Base-by-base conservation (phyloP, 148 eudicot species). In the Silene latifolia region DNA sequence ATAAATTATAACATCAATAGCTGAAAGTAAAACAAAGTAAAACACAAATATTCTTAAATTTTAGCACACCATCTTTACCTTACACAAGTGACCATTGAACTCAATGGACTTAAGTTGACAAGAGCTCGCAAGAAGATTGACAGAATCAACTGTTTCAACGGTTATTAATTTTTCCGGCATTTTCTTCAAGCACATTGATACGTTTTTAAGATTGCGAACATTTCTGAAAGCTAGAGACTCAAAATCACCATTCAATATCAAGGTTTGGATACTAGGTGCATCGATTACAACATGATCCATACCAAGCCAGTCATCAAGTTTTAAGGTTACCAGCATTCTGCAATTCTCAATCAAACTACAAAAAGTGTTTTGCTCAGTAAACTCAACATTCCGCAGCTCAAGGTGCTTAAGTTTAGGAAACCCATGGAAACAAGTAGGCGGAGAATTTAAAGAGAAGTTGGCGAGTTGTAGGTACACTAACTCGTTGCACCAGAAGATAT, bases 351-450 rank as follows among this genome's bases (percentile, higher is more conserved):
- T 56, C 27, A 73, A 61, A 15, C 68, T 42, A 0, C 14, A 0
- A 23, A 73, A 42, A n/a, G 8, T 2, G 13, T 74, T 69, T 12
- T 10, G 9, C 10, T 63, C 5, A 10, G 6, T 8, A 17, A 63
- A 63, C 17, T 8, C 0, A 4, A 48, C 4, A 7, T 9, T 10
- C 11, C 13, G 0, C 1, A 74, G 60, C 61, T 6, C 70, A 51
- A 74, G 69, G 1, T 17, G 5, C 7, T 7, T 20, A 17, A 74
- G 77, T 11, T 48, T 19, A 9, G 76, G 32, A 73, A 73, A 73
- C 27, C 76, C 76, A 3, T 3, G 8, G 18, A 62, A 61, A 48
- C 6, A 20, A 23, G 19, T 19, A 13, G 76, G 76, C 3, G 48
- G 68, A 4, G 35, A 3, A 9, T 56, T 72, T 60, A 74, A 35